Percentiles rank a stretch among this genome's conserved stretches.
These are phyloP conservation scores for Phaseolus lunatus DNA, from an alignment of 306 rosid species.

Conservation along the genomic window DNA sequence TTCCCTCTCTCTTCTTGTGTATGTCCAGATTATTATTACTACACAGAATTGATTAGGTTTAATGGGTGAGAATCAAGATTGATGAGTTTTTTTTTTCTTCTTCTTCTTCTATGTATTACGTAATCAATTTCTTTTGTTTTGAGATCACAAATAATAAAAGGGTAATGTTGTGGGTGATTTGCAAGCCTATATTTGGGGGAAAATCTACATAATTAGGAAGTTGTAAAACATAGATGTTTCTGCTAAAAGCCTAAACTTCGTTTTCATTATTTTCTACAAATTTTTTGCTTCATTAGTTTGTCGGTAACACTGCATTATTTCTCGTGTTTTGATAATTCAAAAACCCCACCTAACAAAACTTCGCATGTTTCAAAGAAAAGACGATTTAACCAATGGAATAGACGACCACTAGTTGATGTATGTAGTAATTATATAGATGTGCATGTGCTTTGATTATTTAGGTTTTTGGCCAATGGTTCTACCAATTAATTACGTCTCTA, in stretches of 20 bases:
- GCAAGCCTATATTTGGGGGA: slow-evolving; percentile 8
- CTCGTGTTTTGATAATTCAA: slow-evolving; percentile 28
- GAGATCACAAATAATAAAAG: not conserved
- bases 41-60: not conserved
- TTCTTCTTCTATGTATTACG: not conserved
- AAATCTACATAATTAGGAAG: slow-evolving; percentile 12
- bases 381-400: not conserved
- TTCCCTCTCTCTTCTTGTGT: not conserved
- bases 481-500: not conserved
- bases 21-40: not conserved
- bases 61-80: slow-evolving; percentile 10
- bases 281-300: slow-evolving; percentile 49
- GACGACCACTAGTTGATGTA: slow-evolving; percentile 6
- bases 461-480: not conserved
- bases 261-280: slow-evolving; percentile 46
- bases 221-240: slow-evolving; percentile 34
- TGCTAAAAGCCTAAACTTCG: slow-evolving; percentile 50
- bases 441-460: not conserved
- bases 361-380: slow-evolving; percentile 29
- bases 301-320: slow-evolving; percentile 59
- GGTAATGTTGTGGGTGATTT: slow-evolving; percentile 30
- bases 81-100: not conserved
- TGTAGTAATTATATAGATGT: not conserved
- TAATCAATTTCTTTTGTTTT: not conserved
- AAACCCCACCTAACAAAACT: slow-evolving; percentile 36